These are phyloP conservation scores for Penicilliopsis zonata DNA, from an alignment of 495 filamentous ascomycete genomes.

Conservation along the genomic window DNA sequence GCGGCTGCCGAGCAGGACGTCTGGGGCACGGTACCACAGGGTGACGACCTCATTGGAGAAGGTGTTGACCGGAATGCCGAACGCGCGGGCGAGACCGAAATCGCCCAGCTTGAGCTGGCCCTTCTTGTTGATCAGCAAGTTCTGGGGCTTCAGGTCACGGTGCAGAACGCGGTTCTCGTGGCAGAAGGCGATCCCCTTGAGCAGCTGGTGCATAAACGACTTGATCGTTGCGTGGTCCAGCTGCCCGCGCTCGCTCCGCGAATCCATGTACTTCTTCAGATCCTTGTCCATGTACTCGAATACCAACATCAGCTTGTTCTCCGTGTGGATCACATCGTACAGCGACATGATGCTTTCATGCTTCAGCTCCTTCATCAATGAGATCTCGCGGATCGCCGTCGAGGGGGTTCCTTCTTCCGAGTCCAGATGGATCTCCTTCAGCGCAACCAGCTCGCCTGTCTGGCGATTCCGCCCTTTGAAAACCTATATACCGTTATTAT, in stretches of 20 bases:
- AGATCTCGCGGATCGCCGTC: constrained; percentile 98
- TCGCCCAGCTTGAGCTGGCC: constrained; percentile 88
- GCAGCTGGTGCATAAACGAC: constrained; percentile 93
- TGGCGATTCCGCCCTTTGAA: constrained; percentile 98
- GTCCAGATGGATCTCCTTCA: constrained; percentile 99
- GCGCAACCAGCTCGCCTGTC: constrained; percentile 87
- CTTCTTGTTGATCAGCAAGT: constrained; percentile 87
- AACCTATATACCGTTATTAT: constrained; percentile 64
- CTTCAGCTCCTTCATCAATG: constrained; percentile 97
- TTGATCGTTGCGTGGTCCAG: constrained; percentile 82
- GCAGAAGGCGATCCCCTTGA: constrained; percentile 91
- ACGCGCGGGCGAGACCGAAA: constrained; percentile 84
- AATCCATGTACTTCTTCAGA: constrained; percentile 99
- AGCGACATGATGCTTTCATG: constrained; percentile 96
- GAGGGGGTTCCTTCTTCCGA: constrained; percentile 96
- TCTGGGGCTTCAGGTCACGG: constrained; percentile 93
- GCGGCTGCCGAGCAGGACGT: constrained; percentile 78
- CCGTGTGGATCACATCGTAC: constrained; percentile 97
- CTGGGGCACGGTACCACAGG: constrained; percentile 90
- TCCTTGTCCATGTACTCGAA: constrained; percentile 98
- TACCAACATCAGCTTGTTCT: constrained; percentile 99
- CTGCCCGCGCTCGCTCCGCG: constrained; percentile 67
- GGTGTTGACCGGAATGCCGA: constrained; percentile 95
- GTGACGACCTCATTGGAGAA: constrained; percentile 98
- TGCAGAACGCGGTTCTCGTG: constrained; percentile 93